Conservation (phyloP, 2,329 filamentous ascomycete species). For the Diaporthe australafricana region DNA sequence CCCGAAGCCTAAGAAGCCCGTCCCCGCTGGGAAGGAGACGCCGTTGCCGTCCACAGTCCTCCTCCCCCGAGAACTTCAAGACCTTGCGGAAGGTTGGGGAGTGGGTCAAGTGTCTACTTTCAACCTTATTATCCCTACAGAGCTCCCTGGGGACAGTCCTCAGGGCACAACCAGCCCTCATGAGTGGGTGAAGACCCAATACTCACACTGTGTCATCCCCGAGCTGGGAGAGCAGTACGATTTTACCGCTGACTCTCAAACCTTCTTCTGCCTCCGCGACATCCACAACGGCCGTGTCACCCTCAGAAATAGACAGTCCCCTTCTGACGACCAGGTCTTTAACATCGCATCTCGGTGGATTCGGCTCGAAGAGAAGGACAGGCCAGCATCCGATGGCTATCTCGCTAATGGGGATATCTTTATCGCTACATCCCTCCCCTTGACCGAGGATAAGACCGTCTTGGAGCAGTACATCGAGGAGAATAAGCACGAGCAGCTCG, state of each 20-base stretch:
- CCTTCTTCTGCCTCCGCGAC: neutral
- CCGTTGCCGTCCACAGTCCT: too few species aligned
- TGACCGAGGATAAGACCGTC: neutral
- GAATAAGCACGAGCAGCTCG: neutral
- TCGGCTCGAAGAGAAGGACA: neutral
- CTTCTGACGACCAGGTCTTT: neutral
- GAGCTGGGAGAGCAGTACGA: neutral
- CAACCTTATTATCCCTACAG: neutral
- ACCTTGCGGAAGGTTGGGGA: too few species aligned
- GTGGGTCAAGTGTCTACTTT: too few species aligned
- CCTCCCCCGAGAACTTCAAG: too few species aligned
- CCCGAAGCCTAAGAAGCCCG: too few species aligned
- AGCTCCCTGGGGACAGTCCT: too few species aligned
- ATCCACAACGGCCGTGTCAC: neutral
- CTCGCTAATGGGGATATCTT: neutral
- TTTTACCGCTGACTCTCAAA: neutral
- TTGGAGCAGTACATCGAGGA: neutral
- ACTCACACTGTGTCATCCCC: neutral
- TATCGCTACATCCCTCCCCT: neutral
- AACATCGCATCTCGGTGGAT: slow-evolving; percentile 11
- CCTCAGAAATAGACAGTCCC: neutral
- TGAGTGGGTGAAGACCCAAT: neutral
- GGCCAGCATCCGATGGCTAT: neutral
- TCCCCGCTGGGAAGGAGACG: too few species aligned
- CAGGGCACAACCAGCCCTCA: too few species aligned